Conservation (phyloP, 306 rosid genomes). For the Inga oerstediana region DNA sequence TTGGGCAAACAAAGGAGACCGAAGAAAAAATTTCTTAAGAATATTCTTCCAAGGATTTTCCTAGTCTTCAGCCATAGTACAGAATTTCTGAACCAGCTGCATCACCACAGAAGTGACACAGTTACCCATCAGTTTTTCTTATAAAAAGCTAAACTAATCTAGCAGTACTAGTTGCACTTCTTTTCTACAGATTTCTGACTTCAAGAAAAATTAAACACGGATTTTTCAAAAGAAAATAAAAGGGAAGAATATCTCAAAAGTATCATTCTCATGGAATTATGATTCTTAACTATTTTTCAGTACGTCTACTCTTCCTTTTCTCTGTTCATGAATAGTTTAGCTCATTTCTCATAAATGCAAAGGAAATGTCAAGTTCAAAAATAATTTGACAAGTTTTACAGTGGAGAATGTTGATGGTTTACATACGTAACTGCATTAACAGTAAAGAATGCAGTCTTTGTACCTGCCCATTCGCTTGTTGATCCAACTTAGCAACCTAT, state of each 20-base stretch:
- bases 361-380: neutral
- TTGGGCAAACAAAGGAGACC: neutral
- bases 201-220: neutral
- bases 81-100: neutral
- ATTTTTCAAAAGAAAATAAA: neutral
- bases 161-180: neutral
- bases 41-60: neutral
- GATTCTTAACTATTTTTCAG: neutral
- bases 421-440: conserved; percentile 11
- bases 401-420: neutral
- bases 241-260: neutral
- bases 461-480: conserved; percentile 90
- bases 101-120: neutral
- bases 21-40: neutral
- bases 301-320: neutral
- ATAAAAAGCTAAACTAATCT: neutral
- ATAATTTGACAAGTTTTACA: neutral
- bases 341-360: neutral
- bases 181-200: neutral
- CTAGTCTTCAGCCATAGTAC: neutral
- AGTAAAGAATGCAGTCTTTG: conserved; percentile 40
- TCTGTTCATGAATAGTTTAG: neutral
- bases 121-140: neutral
- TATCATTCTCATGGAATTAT: neutral
- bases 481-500: conserved; percentile 80